A percentile compares a stretch with the other conserved stretches of the same genome.
These are phyloP conservation scores for Pythium sukuiense DNA, from an alignment of 352 stramenopile species.

Conservation along the genomic window DNA sequence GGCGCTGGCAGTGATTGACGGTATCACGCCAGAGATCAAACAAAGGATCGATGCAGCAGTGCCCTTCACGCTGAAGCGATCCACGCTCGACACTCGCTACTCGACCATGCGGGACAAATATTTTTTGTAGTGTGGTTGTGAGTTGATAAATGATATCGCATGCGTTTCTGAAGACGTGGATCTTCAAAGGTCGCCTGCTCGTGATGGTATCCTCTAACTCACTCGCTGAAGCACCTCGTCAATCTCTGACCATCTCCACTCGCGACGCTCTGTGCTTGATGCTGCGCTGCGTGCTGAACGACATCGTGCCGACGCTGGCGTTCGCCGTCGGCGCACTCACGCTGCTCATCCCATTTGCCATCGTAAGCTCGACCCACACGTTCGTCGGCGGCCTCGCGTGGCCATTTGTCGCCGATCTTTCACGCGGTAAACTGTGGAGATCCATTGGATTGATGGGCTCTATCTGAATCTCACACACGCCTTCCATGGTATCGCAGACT, in stretches of 20 bases:
- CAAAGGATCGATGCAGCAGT: conserved; percentile 43
- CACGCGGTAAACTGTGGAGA: conserved; percentile 30
- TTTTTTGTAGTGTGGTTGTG: neutral
- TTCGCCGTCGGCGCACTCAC: conserved; percentile 21
- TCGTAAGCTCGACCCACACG: conserved; percentile 14
- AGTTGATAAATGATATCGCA: neutral
- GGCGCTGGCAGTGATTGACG: conserved; percentile 35
- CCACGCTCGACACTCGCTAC: conserved; percentile 12
- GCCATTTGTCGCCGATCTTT: conserved; percentile 62
- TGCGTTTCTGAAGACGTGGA: neutral
- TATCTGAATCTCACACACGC: neutral
- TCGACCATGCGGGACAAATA: conserved; percentile 18
- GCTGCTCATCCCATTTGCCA: conserved; percentile 17
- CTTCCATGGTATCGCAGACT: conserved; percentile 30
- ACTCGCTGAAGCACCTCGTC: neutral
- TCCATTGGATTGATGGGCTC: too few relatives aligned
- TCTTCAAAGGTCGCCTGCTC: conserved; percentile 11
- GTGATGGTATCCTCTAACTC: neutral
- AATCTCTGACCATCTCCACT: too few relatives aligned
- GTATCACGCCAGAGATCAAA: conserved; percentile 53
- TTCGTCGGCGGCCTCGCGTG: conserved; percentile 54
- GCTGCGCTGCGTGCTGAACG: conserved; percentile 11
- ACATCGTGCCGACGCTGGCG: conserved; percentile 18
- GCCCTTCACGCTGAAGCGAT: conserved; percentile 23
- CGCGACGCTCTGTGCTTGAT: too few relatives aligned